These are phyloP conservation scores for Castanea mollissima DNA, from an alignment of 306 rosid species.

Conservation along the genomic window DNA sequence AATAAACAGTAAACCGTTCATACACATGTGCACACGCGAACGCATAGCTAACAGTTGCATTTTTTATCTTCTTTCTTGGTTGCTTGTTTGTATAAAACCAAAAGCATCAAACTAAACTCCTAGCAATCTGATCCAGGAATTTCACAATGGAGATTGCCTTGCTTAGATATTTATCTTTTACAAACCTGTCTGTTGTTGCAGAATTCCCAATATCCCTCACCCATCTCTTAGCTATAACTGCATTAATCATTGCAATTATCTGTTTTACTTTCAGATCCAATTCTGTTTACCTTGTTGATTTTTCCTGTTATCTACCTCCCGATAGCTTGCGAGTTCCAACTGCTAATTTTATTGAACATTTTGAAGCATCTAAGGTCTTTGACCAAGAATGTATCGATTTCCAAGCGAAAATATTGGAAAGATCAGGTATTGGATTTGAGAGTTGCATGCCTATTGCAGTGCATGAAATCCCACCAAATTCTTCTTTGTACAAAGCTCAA, in stretches of 20 bases:
- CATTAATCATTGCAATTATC: slow-evolving; percentile 29
- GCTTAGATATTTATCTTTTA: slow-evolving; percentile 6
- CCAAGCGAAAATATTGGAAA: slow-evolving; percentile 40
- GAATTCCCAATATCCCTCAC: slow-evolving; percentile 23
- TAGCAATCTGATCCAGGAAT: slow-evolving; percentile 3
- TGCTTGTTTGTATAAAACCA: slow-evolving; percentile 11
- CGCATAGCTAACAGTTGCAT: no score
- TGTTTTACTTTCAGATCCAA: slow-evolving; percentile 28
- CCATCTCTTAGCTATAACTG: slow-evolving; percentile 33
- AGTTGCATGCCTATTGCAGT: slow-evolving; percentile 51
- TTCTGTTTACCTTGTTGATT: slow-evolving; percentile 58
- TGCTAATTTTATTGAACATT: slow-evolving; percentile 45
- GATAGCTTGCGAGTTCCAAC: slow-evolving; percentile 33
- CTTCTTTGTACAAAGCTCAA: slow-evolving; percentile 13
- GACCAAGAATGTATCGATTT: slow-evolving; percentile 36
- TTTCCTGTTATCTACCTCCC: slow-evolving; percentile 56
- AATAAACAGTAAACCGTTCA: no score
- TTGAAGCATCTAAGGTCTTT: background rate
- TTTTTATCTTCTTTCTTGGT: slow-evolving; percentile 11
- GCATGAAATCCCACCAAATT: slow-evolving; percentile 45
- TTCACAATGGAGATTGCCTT: slow-evolving; percentile 33
- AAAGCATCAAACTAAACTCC: slow-evolving; percentile 19
- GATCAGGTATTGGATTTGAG: slow-evolving; percentile 65
- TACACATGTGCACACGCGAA: no score
- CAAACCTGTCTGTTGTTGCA: background rate